These are phyloP conservation scores for Rhodamnia rubescens DNA, from an alignment of 345 rosid genomes.

Conservation along the genomic window DNA sequence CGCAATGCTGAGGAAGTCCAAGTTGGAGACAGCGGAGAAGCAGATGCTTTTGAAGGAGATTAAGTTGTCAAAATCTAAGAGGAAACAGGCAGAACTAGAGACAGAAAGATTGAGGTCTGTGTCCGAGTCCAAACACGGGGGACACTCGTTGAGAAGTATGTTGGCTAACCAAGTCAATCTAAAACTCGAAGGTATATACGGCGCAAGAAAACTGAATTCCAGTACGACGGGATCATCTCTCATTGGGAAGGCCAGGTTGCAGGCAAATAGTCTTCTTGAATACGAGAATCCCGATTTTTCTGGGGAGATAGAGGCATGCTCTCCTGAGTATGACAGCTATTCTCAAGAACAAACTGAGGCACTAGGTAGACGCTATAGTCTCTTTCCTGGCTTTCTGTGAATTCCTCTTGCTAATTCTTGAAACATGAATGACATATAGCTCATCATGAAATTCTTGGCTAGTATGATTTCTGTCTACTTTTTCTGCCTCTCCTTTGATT, in stretches of 20 bases:
- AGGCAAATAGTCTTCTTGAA: slow-evolving; percentile 8
- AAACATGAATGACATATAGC: background rate
- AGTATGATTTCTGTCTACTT: background rate
- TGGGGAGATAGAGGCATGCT: slow-evolving; percentile 19
- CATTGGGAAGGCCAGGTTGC: slow-evolving; percentile 21
- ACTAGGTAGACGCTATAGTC: slow-evolving; percentile 6
- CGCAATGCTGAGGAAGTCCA: slow-evolving; percentile 70
- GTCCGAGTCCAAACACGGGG: slow-evolving; percentile 50
- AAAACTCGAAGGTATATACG: slow-evolving; percentile 22
- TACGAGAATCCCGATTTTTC: slow-evolving; percentile 21
- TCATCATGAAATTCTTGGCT: background rate
- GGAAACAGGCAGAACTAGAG: slow-evolving; percentile 66
- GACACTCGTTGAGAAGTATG: slow-evolving; percentile 67
- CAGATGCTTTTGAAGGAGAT: slow-evolving; percentile 59
- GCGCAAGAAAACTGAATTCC: slow-evolving; percentile 8
- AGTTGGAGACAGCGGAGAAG: slow-evolving; percentile 56
- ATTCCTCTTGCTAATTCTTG: background rate
- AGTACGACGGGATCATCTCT: slow-evolving; percentile 11
- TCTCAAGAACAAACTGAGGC: slow-evolving; percentile 27
- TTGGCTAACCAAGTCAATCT: slow-evolving; percentile 36
- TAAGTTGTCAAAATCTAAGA: slow-evolving; percentile 46
- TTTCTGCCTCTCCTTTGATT: background rate
- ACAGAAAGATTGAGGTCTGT: slow-evolving; percentile 43
- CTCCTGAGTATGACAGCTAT: slow-evolving; percentile 27
- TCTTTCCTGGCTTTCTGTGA: background rate